A percentile compares a stretch with the other conserved stretches of the same genome.
These are phyloP conservation scores for Phaffomyces antillensis DNA, from an alignment of 805 yeast genomes.

Conservation along the genomic window DNA sequence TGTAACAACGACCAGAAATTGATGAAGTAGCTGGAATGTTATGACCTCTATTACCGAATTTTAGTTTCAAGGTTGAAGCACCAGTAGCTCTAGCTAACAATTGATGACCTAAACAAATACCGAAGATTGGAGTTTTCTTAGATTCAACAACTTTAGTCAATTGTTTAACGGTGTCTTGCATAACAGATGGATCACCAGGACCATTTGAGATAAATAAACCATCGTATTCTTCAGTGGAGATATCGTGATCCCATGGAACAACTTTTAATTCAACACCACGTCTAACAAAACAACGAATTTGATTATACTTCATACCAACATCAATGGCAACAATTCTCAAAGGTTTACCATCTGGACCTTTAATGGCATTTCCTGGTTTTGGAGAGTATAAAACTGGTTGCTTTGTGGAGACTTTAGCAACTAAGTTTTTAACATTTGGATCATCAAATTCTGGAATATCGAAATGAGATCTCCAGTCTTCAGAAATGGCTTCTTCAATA, in stretches of 20 bases:
- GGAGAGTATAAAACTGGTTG: conserved; percentile 77
- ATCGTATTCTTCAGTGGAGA: conserved; percentile 73
- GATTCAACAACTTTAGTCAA: conserved; percentile 51
- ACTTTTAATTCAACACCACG: conserved; percentile 95
- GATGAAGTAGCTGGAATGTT: conserved; percentile 92
- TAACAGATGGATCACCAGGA: conserved; percentile 97
- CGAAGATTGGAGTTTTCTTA: conserved; percentile 84
- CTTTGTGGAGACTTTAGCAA: conserved; percentile 78
- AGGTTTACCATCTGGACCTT: conserved; percentile 66
- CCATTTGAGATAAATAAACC: conserved; percentile 97
- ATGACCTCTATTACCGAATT: conserved; percentile 99
- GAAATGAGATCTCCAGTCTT: conserved; percentile 55
- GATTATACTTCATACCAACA: conserved; percentile 97
- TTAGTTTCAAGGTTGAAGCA: conserved; percentile 84
- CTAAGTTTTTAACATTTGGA: conserved; percentile 88
- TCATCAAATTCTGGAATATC: conserved; percentile 84
- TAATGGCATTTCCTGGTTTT: conserved; percentile 41
- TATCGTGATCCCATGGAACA: conserved; percentile 93
- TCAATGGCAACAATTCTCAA: conserved; percentile 86
- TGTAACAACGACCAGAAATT: conserved; percentile 92
- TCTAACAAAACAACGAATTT: conserved; percentile 90
- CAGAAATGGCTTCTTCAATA: conserved; percentile 25
- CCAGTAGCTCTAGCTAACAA: conserved; percentile 92
- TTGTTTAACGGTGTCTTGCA: conserved; percentile 59
- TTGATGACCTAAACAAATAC: conserved; percentile 98